Percentiles rank a stretch among this genome's conserved stretches.
Evolutionary conservation across 192 early-diverging fungal genomes (phyloP).

Genomic region (Irineochytrium annulatum): DNA sequence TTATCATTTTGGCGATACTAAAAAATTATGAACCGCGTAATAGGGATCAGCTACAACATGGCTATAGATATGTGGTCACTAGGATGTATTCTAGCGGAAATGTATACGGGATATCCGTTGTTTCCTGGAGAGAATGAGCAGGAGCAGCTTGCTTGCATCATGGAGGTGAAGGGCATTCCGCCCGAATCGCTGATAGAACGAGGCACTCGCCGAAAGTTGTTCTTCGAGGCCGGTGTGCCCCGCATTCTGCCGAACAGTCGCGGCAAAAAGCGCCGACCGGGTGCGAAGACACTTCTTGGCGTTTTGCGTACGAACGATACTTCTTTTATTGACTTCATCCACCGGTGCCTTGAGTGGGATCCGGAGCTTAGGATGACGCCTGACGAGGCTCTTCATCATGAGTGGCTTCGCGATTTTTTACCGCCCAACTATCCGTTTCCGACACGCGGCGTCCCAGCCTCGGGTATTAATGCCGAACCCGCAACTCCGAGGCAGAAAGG

Average conservation of each 20-base stretch:
- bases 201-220: conserved; percentile 74
- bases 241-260: conserved; percentile 73
- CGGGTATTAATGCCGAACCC: too few species aligned
- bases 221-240: conserved; percentile 64
- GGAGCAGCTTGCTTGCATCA: conserved; percentile 92
- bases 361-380: conserved; percentile 87
- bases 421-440: too few species aligned
- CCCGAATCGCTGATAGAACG: conserved; percentile 69
- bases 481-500: too few species aligned
- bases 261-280: conserved; percentile 81
- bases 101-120: conserved; percentile 77
- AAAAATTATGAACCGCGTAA: too few species aligned
- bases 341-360: conserved; percentile 85
- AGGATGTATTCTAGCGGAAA: conserved; percentile 91
- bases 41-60: conserved; percentile 74
- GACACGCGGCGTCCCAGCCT: too few species aligned
- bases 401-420: conserved; percentile 25
- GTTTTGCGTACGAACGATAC: conserved; percentile 75
- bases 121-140: conserved; percentile 98
- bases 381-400: conserved; percentile 76
- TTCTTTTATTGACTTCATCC: conserved; percentile 83
- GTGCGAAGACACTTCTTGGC: conserved; percentile 67
- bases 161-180: conserved; percentile 91
- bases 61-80: conserved; percentile 98
- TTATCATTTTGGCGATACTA: too few species aligned